Evolutionary conservation across 768 basidiomycete species (phyloP), one percentile per base, ranked within the genome.

Genomic region (Boletus sp.): DNA sequence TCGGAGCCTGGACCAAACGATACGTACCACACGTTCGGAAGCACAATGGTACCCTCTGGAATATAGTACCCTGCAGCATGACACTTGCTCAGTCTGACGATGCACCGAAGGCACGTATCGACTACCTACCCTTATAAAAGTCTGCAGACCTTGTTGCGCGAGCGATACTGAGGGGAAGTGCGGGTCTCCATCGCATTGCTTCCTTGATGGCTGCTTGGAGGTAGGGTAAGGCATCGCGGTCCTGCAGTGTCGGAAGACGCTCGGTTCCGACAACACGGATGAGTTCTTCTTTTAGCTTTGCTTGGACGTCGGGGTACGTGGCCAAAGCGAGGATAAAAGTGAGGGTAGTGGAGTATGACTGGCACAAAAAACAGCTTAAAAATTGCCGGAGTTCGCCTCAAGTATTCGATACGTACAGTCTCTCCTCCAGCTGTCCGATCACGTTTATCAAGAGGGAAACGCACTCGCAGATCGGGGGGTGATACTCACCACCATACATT

Each of bases 261-360:
- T 74, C 79, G 1, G 19, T 46, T 50, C 56, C 79, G 54, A 83
- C 65, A 5, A 83, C 76, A 1, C 72, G 51, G 54, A 80, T 79
- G 5, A 85, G 71, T 58, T 84, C 84, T 17, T 69, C 74, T 53
- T 82, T 82, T 0, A 80, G 79, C 56, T 77, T 78, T 57, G 68
- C 73, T 62, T 79, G 77, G 9, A 83, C 78, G 5, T 81, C 78
- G 70, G 68, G 59, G 54, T 63, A 60, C 25, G 55, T 53, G 13
- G 51, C 49, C 45, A 60, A 56, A 17, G 53, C 62, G 9, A 64
- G 37, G 14, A 64, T 54, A 39, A 64, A 63, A 9, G 37, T 63
- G 29, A 63, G 43, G 14, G 57, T 60, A 2, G 62, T 54, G 6
- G 58, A 47, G 44, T 63, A 63, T 14, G 62, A 40, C 62, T 63